These are phyloP conservation scores for Cryphonectria nitschkei DNA, from an alignment of 2,329 filamentous ascomycete species.

Conservation along the genomic window DNA sequence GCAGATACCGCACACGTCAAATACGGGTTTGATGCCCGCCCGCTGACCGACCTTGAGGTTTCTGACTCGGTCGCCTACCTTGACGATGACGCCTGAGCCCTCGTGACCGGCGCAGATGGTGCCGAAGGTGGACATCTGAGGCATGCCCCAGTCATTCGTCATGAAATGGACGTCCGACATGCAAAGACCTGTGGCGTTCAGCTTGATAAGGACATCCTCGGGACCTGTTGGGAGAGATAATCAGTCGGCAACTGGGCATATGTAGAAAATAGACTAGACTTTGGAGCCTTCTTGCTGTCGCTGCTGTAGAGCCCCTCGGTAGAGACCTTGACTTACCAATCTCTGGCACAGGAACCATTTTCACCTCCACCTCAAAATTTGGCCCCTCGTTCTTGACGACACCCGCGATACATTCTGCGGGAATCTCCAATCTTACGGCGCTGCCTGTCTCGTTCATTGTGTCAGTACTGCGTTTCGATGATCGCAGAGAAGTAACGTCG, in stretches of 20 bases:
- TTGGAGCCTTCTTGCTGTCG: conserved; percentile 4
- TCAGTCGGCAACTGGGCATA: conserved; percentile 5
- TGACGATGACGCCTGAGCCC: conserved; percentile 42
- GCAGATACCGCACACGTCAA: conserved; percentile 41
- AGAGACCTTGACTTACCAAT: conserved; percentile 10
- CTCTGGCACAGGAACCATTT: conserved; percentile 19
- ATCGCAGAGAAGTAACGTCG: not conserved
- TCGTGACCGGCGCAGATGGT: conserved; percentile 41
- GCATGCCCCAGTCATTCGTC: conserved; percentile 26
- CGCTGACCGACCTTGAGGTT: conserved; percentile 41
- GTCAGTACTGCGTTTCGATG: not conserved
- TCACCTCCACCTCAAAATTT: conserved; percentile 19
- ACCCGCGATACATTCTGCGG: conserved; percentile 15
- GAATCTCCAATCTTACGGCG: not conserved
- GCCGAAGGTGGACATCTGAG: conserved; percentile 28
- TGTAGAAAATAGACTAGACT: not conserved
- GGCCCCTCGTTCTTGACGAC: conserved; percentile 20
- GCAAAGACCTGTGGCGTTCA: conserved; percentile 31
- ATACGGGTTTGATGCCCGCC: conserved; percentile 43
- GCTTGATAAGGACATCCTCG: conserved; percentile 31
- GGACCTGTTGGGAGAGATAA: conserved; percentile 17
- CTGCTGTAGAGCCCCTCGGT: not conserved
- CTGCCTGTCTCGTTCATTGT: not conserved
- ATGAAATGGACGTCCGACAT: conserved; percentile 32
- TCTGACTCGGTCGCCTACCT: conserved; percentile 40